A percentile compares a stretch with the other conserved stretches of the same genome.
phyloP scores from a whole-genome alignment of 2,329 filamentous ascomycete species.

The Didymella sp. region DNA sequence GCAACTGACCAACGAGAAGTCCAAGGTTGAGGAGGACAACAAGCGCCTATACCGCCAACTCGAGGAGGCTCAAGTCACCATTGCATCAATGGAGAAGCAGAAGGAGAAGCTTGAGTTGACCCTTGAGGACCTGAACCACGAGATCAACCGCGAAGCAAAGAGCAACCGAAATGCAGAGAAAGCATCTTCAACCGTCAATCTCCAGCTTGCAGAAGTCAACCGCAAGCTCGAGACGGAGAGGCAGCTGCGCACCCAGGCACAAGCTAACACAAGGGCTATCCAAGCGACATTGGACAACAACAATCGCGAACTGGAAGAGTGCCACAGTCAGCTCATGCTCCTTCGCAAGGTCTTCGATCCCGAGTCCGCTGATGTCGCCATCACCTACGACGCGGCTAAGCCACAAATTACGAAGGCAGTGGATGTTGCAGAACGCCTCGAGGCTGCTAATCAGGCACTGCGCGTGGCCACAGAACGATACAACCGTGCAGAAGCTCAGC shows the following conservation, averaged over 20 bases:
- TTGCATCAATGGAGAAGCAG: conserved; percentile 88
- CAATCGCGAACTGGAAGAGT: conserved; percentile 80
- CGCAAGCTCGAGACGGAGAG: conserved; percentile 89
- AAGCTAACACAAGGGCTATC: conserved; percentile 81
- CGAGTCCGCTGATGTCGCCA: conserved; percentile 68
- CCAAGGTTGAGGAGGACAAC: conserved; percentile 81
- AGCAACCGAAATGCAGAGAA: conserved; percentile 90
- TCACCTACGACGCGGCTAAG: conserved; percentile 72
- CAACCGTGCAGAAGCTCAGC: conserved; percentile 79
- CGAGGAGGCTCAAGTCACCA: conserved; percentile 80
- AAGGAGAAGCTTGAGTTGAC: conserved; percentile 89
- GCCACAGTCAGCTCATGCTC: conserved; percentile 78
- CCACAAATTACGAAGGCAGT: conserved; percentile 71
- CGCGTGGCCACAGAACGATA: conserved; percentile 83
- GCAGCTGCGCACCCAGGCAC: conserved; percentile 83
- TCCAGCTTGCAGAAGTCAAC: conserved; percentile 87
- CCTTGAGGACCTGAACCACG: conserved; percentile 90
- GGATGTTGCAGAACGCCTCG: conserved; percentile 83
- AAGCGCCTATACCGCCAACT: conserved; percentile 82
- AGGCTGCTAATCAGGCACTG: conserved; percentile 86
- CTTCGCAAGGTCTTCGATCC: conserved; percentile 89
- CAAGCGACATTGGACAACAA: conserved; percentile 80
- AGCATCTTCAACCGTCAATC: conserved; percentile 76
- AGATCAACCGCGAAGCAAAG: conserved; percentile 89
- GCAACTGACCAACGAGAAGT: conserved; percentile 82